Percentiles rank a stretch among this genome's conserved stretches.
phyloP scores from a whole-genome alignment of 768 basidiomycete genomes.

The Leccinum sublutescens region DNA sequence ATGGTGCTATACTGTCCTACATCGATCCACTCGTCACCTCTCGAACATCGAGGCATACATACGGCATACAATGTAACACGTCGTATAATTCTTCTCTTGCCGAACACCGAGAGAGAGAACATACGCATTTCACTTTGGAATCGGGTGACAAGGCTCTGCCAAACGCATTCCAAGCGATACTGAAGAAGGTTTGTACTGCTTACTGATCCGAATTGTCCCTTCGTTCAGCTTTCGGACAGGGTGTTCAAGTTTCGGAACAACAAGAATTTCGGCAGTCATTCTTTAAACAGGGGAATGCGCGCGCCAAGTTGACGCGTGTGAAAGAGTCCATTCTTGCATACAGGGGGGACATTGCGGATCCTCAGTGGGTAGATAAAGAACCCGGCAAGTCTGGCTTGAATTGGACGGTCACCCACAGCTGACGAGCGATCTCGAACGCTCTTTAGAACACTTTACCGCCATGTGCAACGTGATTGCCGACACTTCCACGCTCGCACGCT shows the following conservation, averaged over 20 bases:
- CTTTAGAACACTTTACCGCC: conserved; percentile 5
- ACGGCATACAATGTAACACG: conserved; percentile 32
- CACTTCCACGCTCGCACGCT: conserved; percentile 2
- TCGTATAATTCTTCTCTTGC: conserved; percentile 27
- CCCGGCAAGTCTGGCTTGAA: background rate
- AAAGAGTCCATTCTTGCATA: conserved; percentile 14
- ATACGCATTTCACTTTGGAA: conserved; percentile 15
- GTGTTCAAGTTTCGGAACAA: conserved; percentile 18
- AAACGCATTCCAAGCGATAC: conserved; percentile 37
- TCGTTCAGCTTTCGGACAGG: background rate
- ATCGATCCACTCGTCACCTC: conserved; percentile 46
- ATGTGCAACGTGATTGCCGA: conserved; percentile 15
- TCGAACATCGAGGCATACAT: conserved; percentile 42
- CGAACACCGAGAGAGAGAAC: conserved; percentile 38
- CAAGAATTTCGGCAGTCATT: conserved; percentile 20
- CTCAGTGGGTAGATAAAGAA: conserved; percentile 15
- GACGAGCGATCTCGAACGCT: background rate
- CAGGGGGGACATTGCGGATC: conserved; percentile 9
- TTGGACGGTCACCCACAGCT: background rate
- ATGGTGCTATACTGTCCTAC: conserved; percentile 41
- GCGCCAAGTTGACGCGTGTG: background rate
- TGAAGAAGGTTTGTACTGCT: conserved; percentile 28
- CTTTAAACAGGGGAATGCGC: background rate
- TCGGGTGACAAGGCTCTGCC: conserved; percentile 33
- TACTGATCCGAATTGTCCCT: too few relatives aligned